Conservation (phyloP, 257 asterid species). For the Misopates orontium region DNA sequence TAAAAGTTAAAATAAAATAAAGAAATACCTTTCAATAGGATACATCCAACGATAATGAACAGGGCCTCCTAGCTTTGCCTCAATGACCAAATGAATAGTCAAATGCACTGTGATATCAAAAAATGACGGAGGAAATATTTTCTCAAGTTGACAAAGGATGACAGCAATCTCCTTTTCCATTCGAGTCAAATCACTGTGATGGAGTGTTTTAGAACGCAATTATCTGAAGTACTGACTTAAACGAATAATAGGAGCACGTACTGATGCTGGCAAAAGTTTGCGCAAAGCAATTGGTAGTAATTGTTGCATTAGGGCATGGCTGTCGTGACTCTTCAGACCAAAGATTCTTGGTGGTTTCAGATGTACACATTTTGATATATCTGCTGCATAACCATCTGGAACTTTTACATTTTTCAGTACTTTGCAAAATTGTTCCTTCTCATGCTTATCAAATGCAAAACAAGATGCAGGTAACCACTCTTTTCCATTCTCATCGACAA, state of each 20-base stretch:
- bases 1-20: too few species aligned
- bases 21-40: conserved; percentile 22
- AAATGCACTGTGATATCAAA: too few species aligned
- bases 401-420: conserved; percentile 2
- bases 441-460: neutral
- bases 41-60: conserved; percentile 18
- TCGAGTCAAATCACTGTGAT: too few species aligned
- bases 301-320: conserved; percentile 12
- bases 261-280: too few species aligned
- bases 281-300: neutral
- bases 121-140: too few species aligned
- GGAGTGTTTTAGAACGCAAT: too few species aligned
- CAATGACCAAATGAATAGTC: conserved; percentile 8
- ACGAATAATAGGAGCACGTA: too few species aligned
- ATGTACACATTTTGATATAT: neutral
- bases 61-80: conserved; percentile 11
- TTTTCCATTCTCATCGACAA: neutral
- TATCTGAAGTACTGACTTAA: too few species aligned
- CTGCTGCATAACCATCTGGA: neutral
- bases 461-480: neutral
- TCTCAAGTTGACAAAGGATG: too few species aligned
- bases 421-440: neutral
- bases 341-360: neutral
- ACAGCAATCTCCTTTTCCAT: too few species aligned
- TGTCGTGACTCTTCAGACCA: neutral